Percentiles rank a stretch among this genome's conserved stretches.
Evolutionary conservation across 495 filamentous ascomycete genomes (phyloP).

Genomic region (Talaromyces liani): DNA sequence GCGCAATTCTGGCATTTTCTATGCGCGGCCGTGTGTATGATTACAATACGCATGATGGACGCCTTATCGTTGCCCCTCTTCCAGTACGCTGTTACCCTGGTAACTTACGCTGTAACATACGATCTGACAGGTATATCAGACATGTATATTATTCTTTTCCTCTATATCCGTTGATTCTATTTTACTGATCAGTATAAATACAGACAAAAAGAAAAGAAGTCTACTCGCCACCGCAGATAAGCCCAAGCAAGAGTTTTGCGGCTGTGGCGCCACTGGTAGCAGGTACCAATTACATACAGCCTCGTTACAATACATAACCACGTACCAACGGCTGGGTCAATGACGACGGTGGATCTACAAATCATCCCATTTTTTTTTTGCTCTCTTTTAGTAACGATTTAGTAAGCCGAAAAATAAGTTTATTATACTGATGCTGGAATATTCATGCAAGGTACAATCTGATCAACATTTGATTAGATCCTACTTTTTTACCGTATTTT

Average conservation of each 20-base stretch:
- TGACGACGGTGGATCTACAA: slow-evolving; percentile 3
- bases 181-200: not conserved
- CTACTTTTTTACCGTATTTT: not conserved
- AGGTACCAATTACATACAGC: not conserved
- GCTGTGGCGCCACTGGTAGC: not conserved
- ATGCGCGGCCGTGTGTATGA: not conserved
- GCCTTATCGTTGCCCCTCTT: not conserved
- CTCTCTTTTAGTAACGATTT: not conserved
- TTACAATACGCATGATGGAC: not conserved
- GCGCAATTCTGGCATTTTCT: not conserved
- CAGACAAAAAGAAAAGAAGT: not conserved
- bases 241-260: not conserved
- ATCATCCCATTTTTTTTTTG: not conserved
- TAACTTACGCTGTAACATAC: not conserved
- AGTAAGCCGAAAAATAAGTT: not conserved
- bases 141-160: not conserved
- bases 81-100: not conserved
- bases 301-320: not conserved
- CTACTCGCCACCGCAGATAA: not conserved
- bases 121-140: not conserved
- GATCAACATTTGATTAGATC: not conserved
- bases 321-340: not conserved
- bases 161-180: not conserved
- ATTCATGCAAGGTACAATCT: not conserved
- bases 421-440: not conserved